These are phyloP conservation scores for Salix viminalis DNA, from an alignment of 345 rosid species.

Conservation along the genomic window DNA sequence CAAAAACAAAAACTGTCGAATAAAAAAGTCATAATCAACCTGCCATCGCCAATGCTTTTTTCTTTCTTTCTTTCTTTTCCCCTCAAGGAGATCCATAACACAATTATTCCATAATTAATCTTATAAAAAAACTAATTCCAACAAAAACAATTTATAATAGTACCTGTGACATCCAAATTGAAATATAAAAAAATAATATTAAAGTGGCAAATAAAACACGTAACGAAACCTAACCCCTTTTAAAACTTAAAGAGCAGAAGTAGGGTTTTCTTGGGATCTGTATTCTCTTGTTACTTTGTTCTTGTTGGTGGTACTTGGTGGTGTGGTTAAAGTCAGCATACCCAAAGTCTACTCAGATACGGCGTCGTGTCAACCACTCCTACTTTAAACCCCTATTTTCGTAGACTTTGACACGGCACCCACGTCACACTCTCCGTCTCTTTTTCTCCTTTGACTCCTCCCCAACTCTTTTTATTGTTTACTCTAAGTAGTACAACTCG, in stretches of 20 bases:
- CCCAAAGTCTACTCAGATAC: slow-evolving; percentile 44
- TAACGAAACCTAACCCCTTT: neutral
- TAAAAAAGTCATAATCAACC: neutral
- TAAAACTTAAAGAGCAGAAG: neutral
- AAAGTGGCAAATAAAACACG: neutral
- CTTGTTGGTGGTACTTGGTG: slow-evolving; percentile 7
- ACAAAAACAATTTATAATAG: neutral
- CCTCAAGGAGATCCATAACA: neutral
- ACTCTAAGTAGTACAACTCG: neutral
- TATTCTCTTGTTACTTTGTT: neutral
- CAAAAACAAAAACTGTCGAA: neutral
- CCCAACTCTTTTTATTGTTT: neutral
- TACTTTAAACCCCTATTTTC: slow-evolving; percentile 20
- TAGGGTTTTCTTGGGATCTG: slow-evolving; percentile 15
- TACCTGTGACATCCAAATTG: neutral
- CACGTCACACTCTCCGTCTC: slow-evolving; percentile 12
- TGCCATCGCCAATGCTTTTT: neutral
- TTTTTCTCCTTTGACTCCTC: neutral
- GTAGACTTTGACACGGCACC: slow-evolving; percentile 32
- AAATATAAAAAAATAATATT: neutral
- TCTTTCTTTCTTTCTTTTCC: neutral
- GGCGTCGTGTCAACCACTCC: slow-evolving; percentile 32
- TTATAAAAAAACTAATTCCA: neutral
- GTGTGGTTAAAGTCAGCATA: slow-evolving; percentile 7
- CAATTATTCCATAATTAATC: neutral